Conservation (phyloP, 305 asterid species). For the Salvia sclarea region DNA sequence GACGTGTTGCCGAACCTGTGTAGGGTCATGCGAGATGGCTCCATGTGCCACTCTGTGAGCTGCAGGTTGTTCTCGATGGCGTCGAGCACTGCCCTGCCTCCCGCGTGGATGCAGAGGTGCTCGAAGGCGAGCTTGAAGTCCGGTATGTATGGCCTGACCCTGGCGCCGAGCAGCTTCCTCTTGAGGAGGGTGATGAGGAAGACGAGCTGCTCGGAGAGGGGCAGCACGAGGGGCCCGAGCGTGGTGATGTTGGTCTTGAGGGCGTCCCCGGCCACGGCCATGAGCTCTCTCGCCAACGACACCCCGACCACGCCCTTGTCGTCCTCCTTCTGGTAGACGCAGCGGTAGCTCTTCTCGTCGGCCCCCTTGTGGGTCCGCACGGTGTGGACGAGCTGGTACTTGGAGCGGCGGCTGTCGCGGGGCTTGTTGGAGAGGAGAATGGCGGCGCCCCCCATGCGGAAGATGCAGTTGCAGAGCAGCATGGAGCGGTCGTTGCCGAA, state of each 20-base stretch:
- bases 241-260: conserved; percentile 71
- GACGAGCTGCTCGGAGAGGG: conserved; percentile 59
- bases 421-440: conserved; percentile 55
- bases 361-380: conserved; percentile 77
- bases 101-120: conserved; percentile 77
- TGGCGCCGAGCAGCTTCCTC: conserved; percentile 43
- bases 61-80: conserved; percentile 64
- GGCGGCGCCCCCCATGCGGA: conserved; percentile 79
- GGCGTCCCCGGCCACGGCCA: conserved; percentile 73
- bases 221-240: conserved; percentile 65
- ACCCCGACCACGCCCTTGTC: conserved; percentile 53
- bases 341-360: conserved; percentile 57
- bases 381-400: conserved; percentile 61
- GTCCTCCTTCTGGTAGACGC: conserved; percentile 71
- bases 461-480: conserved; percentile 72
- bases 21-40: conserved; percentile 78
- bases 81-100: conserved; percentile 73
- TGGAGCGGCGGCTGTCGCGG: conserved; percentile 47
- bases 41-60: conserved; percentile 71
- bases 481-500: conserved; percentile 73
- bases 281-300: conserved; percentile 58
- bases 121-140: conserved; percentile 73
- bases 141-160: conserved; percentile 70
- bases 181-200: conserved; percentile 48
- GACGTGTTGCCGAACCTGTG: conserved; percentile 79